Evolutionary conservation across 2,329 filamentous ascomycete species (phyloP).

Genomic region (Cryoendolithus antarcticus): DNA sequence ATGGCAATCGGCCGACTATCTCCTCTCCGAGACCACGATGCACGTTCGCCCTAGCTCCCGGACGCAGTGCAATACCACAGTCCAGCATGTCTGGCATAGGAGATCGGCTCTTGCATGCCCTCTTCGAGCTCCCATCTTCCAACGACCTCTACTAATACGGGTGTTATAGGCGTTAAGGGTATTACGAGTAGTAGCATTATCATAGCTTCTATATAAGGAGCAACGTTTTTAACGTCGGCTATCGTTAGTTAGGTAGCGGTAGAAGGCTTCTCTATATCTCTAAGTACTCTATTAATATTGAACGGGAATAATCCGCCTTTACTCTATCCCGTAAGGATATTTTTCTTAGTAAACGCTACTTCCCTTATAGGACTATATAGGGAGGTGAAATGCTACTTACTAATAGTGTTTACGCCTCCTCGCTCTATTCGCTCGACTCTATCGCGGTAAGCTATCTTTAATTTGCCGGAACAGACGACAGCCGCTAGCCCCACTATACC

Average conservation of each 20-base stretch:
- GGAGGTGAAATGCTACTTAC: conserved; percentile 8
- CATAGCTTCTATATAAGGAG: conserved; percentile 10
- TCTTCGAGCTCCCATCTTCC: background rate
- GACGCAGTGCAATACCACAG: no score
- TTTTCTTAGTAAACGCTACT: conserved; percentile 15
- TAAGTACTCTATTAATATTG: conserved; percentile 21
- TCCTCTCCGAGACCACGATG: no score
- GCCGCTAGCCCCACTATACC: no score
- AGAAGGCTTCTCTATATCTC: conserved; percentile 10
- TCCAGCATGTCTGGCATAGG: no score
- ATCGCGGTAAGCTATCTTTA: conserved; percentile 8
- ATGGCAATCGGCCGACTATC: no score
- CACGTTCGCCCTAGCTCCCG: no score
- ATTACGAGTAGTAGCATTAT: conserved; percentile 1
- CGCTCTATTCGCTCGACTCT: conserved; percentile 6
- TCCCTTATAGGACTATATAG: conserved; percentile 15
- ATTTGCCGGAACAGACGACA: no score
- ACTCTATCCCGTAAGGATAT: conserved; percentile 18
- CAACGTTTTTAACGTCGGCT: no score
- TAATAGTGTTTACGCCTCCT: conserved; percentile 5
- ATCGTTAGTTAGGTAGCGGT: conserved; percentile 7
- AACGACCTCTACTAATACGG: conserved; percentile 12
- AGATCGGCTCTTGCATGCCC: conserved; percentile 13
- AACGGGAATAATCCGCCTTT: conserved; percentile 17
- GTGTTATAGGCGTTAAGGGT: conserved; percentile 20